These are phyloP conservation scores for Penstemon newberryi DNA, from an alignment of 257 asterid genomes.

Conservation along the genomic window DNA sequence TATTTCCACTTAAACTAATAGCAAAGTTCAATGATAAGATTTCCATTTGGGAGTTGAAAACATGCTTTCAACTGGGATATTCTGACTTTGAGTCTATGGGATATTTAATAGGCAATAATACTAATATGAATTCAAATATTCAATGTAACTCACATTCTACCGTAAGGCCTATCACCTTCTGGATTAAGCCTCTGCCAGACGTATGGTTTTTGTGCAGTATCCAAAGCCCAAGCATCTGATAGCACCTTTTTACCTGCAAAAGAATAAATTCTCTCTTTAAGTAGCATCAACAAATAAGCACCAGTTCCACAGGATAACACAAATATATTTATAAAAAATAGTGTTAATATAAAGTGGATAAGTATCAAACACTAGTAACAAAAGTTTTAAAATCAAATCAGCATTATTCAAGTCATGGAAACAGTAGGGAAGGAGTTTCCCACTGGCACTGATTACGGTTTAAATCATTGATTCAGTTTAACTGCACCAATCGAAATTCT, in stretches of 20 bases:
- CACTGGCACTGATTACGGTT: background rate
- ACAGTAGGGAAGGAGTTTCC: background rate
- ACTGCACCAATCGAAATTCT: slow-evolving; percentile 1
- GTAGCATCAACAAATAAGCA: slow-evolving; percentile 23
- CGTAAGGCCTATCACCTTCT: slow-evolving; percentile 93
- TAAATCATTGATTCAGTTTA: background rate
- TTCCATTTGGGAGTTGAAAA: slow-evolving; percentile 9
- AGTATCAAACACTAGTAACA: slow-evolving; percentile 3
- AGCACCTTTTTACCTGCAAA: slow-evolving; percentile 84
- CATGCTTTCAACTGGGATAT: background rate
- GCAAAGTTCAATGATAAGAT: slow-evolving; percentile 1
- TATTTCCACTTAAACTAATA: background rate
- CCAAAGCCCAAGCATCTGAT: slow-evolving; percentile 98
- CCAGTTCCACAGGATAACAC: slow-evolving; percentile 7
- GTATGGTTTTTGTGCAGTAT: slow-evolving; percentile 98
- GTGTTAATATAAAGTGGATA: slow-evolving; percentile 1
- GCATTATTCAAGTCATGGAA: slow-evolving; percentile 1
- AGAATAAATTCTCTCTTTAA: slow-evolving; percentile 21
- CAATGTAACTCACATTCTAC: slow-evolving; percentile 76
- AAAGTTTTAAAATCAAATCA: slow-evolving; percentile 21
- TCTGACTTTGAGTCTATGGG: slow-evolving; percentile 16
- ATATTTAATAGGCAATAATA: slow-evolving; percentile 9
- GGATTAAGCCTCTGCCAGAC: slow-evolving; percentile 96
- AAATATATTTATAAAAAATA: background rate
- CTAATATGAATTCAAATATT: slow-evolving; percentile 17